A percentile compares a stretch with the other conserved stretches of the same genome.
phyloP scores from a whole-genome alignment of 306 rosid genomes.

The Heteromeles arbutifolia region DNA sequence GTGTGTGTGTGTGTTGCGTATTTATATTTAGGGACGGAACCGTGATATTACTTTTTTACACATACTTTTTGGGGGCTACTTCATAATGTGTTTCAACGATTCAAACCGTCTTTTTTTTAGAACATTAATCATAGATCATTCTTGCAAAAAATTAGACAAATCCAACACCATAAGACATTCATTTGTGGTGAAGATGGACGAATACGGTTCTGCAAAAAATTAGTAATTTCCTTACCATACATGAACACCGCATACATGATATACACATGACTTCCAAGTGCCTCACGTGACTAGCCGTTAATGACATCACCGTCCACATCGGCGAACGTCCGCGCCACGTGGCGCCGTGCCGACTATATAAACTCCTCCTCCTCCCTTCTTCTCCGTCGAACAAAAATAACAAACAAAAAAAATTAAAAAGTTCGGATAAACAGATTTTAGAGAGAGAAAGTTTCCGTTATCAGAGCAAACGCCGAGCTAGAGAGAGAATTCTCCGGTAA shows the following conservation, averaged over 20 bases:
- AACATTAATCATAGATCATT: too few species aligned
- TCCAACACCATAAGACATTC: too few species aligned
- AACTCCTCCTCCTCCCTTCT: neutral
- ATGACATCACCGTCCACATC: slow-evolving; percentile 28
- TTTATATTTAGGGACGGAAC: too few species aligned
- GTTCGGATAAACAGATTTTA: neutral
- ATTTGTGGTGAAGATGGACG: too few species aligned
- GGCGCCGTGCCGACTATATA: slow-evolving; percentile 25
- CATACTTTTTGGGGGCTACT: rapidly evolving
- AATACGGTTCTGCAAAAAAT: too few species aligned
- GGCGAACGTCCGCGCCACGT: slow-evolving; percentile 35
- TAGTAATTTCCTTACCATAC: too few species aligned
- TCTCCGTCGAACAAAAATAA: slow-evolving; percentile 24
- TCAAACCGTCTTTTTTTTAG: rapidly evolving
- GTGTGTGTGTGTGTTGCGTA: too few species aligned
- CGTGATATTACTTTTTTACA: too few species aligned
- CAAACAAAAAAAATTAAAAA: neutral
- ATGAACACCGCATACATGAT: neutral
- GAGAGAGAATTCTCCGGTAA: slow-evolving; percentile 1
- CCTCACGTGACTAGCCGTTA: slow-evolving; percentile 19
- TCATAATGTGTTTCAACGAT: too few species aligned
- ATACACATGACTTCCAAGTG: slow-evolving; percentile 4
- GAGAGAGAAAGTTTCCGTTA: neutral
- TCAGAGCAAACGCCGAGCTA: neutral
- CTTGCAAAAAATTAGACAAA: too few species aligned